A percentile compares a stretch with the other conserved stretches of the same genome.
phyloP scores from a whole-genome alignment of 1,139 yeast genomes.

The Saccharomyces pastorianus region DNA sequence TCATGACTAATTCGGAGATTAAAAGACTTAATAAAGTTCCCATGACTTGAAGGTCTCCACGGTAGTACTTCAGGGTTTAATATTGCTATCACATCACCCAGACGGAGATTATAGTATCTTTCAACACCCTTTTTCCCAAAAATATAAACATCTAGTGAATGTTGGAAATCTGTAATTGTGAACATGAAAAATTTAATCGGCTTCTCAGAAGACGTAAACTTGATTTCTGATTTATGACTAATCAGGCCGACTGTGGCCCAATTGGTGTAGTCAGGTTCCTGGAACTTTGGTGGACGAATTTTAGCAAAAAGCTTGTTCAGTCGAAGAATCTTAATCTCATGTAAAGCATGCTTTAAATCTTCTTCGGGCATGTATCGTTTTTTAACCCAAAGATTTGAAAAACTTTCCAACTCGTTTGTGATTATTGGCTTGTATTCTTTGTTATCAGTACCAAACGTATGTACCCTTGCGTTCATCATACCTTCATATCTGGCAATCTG shows the following conservation, averaged over 20 bases:
- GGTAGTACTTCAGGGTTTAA: constrained; percentile 62
- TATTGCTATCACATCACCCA: constrained; percentile 68
- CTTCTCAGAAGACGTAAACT: constrained; percentile 35
- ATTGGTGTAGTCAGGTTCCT: constrained; percentile 21
- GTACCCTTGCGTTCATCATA: constrained; percentile 31
- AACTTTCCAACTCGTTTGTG: constrained; percentile 33
- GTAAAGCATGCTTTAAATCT: constrained; percentile 33
- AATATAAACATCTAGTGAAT: constrained; percentile 51
- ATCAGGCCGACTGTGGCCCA: constrained; percentile 43
- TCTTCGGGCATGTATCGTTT: constrained; percentile 41
- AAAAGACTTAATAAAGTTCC: constrained; percentile 39
- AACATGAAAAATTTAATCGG: constrained; percentile 52
- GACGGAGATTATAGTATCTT: constrained; percentile 60
- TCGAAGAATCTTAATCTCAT: constrained; percentile 45
- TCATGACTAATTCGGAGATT: constrained; percentile 50
- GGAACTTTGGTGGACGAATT: constrained; percentile 58
- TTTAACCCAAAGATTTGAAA: constrained; percentile 33
- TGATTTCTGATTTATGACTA: constrained; percentile 48
- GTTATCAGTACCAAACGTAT: constrained; percentile 29
- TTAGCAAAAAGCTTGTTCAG: constrained; percentile 53
- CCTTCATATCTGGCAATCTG: constrained; percentile 15
- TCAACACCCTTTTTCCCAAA: constrained; percentile 57
- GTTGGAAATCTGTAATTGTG: constrained; percentile 59
- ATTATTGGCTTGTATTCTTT: constrained; percentile 20
- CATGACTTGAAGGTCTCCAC: constrained; percentile 29